Conservation (phyloP, 345 rosid species). For the Sonneratia alba region DNA sequence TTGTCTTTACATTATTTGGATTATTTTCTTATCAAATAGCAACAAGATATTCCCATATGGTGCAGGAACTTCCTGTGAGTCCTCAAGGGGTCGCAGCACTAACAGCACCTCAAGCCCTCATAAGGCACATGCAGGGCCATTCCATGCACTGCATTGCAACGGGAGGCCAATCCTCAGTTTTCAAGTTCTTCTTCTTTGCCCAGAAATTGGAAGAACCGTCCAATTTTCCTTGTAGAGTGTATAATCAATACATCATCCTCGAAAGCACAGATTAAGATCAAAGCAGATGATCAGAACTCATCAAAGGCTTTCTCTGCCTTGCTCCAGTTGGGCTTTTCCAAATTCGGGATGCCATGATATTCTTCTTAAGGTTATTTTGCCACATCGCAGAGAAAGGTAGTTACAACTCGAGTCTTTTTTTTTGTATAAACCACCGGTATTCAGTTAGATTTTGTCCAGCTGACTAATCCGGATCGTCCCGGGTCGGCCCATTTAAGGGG, state of each 20-base stretch:
- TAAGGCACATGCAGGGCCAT: conserved; percentile 75
- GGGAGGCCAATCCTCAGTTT: conserved; percentile 83
- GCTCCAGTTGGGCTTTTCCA: conserved; percentile 62
- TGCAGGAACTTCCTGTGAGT: conserved; percentile 57
- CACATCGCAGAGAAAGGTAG: neutral
- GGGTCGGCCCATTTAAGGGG: too few relatives aligned
- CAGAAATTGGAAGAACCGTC: conserved; percentile 69
- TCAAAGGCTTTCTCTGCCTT: conserved; percentile 46
- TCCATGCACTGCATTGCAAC: conserved; percentile 91
- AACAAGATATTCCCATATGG: conserved; percentile 8
- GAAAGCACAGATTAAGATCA: conserved; percentile 64
- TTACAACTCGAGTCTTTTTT: neutral
- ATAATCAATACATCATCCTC: conserved; percentile 72
- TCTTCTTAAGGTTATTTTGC: neutral
- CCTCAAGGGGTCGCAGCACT: conserved; percentile 64
- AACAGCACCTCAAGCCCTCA: conserved; percentile 63
- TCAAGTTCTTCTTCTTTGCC: conserved; percentile 91
- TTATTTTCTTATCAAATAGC: neutral
- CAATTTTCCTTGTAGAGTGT: conserved; percentile 62
- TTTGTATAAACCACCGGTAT: too few relatives aligned
- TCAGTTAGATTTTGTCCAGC: too few relatives aligned
- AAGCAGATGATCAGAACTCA: conserved; percentile 73
- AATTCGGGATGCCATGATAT: conserved; percentile 35
- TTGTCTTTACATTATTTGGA: neutral
- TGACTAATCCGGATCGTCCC: too few relatives aligned